Conservation (phyloP, 306 rosid species). For the Gastrolobium villosum region DNA sequence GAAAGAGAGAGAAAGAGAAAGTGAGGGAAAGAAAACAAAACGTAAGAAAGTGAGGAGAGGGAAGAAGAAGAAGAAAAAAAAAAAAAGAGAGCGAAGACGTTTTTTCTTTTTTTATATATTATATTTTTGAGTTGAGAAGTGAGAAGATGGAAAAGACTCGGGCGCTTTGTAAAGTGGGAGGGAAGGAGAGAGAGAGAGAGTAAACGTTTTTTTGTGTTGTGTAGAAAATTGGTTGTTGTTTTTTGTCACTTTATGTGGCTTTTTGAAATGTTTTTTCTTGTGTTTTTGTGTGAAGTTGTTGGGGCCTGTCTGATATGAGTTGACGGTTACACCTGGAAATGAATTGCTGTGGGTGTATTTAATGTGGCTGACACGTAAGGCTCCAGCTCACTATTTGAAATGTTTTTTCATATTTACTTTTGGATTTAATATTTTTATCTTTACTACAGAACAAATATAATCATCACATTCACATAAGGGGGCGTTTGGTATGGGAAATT, state of each 20-base stretch:
- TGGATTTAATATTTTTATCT: no score
- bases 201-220: background rate
- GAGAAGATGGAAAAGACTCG: background rate
- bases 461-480: no score
- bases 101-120: background rate
- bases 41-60: slow-evolving; percentile 40
- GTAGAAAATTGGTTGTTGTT: slow-evolving; percentile 40
- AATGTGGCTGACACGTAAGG: slow-evolving; percentile 35
- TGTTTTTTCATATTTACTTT: background rate
- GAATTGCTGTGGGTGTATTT: slow-evolving; percentile 27
- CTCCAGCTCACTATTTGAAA: slow-evolving; percentile 28
- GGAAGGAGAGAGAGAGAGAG: background rate
- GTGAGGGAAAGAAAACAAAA: slow-evolving; percentile 41
- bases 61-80: slow-evolving; percentile 16
- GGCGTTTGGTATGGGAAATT: no score
- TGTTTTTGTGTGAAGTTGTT: slow-evolving; percentile 30
- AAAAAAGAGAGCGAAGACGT: background rate
- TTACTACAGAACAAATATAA: no score
- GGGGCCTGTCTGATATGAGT: slow-evolving; percentile 34
- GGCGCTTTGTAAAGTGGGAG: background rate
- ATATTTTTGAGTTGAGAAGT: slow-evolving; percentile 11
- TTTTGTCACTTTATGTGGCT: slow-evolving; percentile 37
- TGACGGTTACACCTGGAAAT: slow-evolving; percentile 50
- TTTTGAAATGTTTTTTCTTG: slow-evolving; percentile 34
- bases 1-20: background rate